Conservation (phyloP, 2,329 filamentous ascomycete genomes). For the Aspergillus sp. region DNA sequence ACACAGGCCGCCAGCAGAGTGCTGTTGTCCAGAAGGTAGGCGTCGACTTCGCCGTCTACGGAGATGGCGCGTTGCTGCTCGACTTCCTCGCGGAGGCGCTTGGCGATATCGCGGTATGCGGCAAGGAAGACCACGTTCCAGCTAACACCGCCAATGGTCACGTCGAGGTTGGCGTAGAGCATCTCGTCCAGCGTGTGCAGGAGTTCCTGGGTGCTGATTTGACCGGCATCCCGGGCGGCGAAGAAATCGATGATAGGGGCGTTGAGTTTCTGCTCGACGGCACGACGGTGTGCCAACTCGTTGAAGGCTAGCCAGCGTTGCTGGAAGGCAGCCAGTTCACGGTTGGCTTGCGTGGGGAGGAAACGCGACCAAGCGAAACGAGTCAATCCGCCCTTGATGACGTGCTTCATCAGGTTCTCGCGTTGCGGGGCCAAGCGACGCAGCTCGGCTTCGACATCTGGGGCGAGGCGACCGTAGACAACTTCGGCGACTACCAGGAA, state of each 20-base stretch:
- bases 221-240: conserved; percentile 18
- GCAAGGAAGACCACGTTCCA: conserved; percentile 51
- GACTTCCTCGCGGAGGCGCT: conserved; percentile 24
- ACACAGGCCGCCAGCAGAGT: conserved; percentile 40
- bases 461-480: conserved; percentile 39
- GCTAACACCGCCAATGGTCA: conserved; percentile 46
- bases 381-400: conserved; percentile 40
- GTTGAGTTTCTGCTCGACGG: not conserved
- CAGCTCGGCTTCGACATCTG: conserved; percentile 28
- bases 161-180: conserved; percentile 53
- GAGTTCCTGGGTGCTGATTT: conserved; percentile 31
- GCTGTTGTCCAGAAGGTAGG: conserved; percentile 28
- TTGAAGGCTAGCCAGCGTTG: conserved; percentile 40
- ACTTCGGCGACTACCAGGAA: conserved; percentile 44
- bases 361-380: conserved; percentile 27
- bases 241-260: conserved; percentile 16
- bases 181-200: conserved; percentile 51
- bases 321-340: conserved; percentile 33
- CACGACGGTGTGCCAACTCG: conserved; percentile 17
- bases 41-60: conserved; percentile 24
- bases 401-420: conserved; percentile 36
- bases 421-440: conserved; percentile 24
- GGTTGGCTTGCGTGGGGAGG: conserved; percentile 23
- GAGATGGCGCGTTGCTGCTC: not conserved
- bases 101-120: conserved; percentile 36